Percentiles rank a stretch among this genome's conserved stretches.
Evolutionary conservation across 495 filamentous ascomycete genomes (phyloP).

Genomic region (Apiosordaria backusii): DNA sequence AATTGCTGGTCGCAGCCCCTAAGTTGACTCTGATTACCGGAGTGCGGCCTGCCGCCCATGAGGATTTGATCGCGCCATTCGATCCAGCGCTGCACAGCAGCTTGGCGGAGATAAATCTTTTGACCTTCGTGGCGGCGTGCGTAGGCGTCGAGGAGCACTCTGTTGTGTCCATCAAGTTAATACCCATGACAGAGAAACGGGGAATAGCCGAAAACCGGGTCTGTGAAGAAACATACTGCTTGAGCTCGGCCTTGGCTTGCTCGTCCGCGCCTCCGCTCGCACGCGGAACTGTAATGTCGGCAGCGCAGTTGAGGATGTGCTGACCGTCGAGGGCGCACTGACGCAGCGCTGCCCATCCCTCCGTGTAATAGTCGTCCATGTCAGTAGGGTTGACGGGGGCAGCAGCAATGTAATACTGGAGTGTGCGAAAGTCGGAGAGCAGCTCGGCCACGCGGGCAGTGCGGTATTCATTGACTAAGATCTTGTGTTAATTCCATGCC

Average conservation of each 20-base stretch:
- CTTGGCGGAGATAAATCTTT: constrained; percentile 76
- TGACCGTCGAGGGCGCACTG: constrained; percentile 74
- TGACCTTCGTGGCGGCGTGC: constrained; percentile 80
- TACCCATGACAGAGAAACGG: not conserved
- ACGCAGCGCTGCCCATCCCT: constrained; percentile 72
- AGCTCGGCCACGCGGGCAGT: constrained; percentile 78
- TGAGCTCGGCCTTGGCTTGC: constrained; percentile 68
- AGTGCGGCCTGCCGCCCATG: constrained; percentile 58
- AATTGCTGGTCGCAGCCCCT: constrained; percentile 57
- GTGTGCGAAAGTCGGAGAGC: constrained; percentile 77
- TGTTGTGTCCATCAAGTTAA: constrained; percentile 29
- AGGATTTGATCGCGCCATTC: constrained; percentile 66
- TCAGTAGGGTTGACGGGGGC: constrained; percentile 56
- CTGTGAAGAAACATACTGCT: constrained; percentile 53
- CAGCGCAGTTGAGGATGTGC: constrained; percentile 60
- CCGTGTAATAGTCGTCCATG: constrained; percentile 69
- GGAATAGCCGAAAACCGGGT: not conserved
- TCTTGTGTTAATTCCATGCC: constrained; percentile 28
- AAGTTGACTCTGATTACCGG: constrained; percentile 56
- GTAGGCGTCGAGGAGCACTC: constrained; percentile 73
- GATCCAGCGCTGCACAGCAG: constrained; percentile 75
- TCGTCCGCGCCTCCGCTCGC: constrained; percentile 59
- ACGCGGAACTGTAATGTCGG: constrained; percentile 61
- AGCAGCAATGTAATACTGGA: constrained; percentile 75
- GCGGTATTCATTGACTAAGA: constrained; percentile 77